Percentiles rank a stretch among this genome's conserved stretches.
Conservation (phyloP, 805 yeast species). For the Nakazawaea peltata region DNA sequence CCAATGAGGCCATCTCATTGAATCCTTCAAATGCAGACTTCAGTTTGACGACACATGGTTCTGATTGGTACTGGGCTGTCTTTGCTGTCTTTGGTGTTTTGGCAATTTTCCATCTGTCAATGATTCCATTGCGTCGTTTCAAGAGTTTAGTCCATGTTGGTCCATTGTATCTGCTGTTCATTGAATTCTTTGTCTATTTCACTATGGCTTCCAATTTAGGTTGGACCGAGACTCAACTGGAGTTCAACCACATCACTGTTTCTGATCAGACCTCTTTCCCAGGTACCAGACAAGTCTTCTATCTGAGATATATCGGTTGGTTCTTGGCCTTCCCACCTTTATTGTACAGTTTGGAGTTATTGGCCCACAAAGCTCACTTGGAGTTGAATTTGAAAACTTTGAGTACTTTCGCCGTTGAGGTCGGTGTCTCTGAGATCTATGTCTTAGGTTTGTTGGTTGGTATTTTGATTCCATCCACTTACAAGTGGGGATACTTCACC, state of each 20-base stretch:
- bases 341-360: slow-evolving; percentile 24
- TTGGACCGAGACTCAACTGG: slow-evolving; percentile 37
- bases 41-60: slow-evolving; percentile 48
- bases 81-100: slow-evolving; percentile 37
- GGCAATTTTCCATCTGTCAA: slow-evolving; percentile 16
- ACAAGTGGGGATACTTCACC: slow-evolving; percentile 65
- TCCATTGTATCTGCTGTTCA: slow-evolving; percentile 33
- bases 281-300: slow-evolving; percentile 44
- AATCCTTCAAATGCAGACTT: slow-evolving; percentile 41
- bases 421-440: slow-evolving; percentile 36
- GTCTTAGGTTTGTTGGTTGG: slow-evolving; percentile 53
- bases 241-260: slow-evolving; percentile 39
- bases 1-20: slow-evolving; percentile 30
- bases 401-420: slow-evolving; percentile 31
- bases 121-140: slow-evolving; percentile 23
- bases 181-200: slow-evolving; percentile 41
- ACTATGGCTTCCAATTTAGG: slow-evolving; percentile 54
- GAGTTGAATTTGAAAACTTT: slow-evolving; percentile 23
- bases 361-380: slow-evolving; percentile 22
- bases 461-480: slow-evolving; percentile 41
- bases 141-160: slow-evolving; percentile 27
- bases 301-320: slow-evolving; percentile 50
- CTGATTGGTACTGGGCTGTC: slow-evolving; percentile 63
- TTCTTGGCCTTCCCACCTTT: slow-evolving; percentile 45
- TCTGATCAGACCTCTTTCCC: slow-evolving; percentile 14